phyloP scores from a whole-genome alignment of 768 basidiomycete species.

The Auriscalpium orientale region DNA sequence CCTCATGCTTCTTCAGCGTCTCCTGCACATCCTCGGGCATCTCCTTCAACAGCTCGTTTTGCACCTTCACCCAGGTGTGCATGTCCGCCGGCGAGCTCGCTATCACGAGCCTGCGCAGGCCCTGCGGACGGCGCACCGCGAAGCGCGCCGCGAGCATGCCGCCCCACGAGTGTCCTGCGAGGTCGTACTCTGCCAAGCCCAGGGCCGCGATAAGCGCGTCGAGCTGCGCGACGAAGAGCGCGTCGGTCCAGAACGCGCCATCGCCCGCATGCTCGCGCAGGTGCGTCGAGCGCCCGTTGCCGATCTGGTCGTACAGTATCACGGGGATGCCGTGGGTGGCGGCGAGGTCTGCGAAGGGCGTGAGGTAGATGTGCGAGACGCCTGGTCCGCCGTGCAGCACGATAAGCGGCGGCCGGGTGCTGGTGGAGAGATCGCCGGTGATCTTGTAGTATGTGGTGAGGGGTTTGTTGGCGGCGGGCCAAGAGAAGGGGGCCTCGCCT shows the following conservation, averaged over 20 bases:
- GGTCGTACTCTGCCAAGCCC: conserved; percentile 21
- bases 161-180: conserved; percentile 23
- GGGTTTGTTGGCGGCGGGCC: conserved; percentile 22
- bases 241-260: conserved; percentile 38
- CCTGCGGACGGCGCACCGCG: conserved; percentile 20
- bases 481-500: conserved; percentile 23
- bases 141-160: conserved; percentile 36
- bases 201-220: conserved; percentile 31
- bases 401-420: conserved; percentile 35
- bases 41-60: conserved; percentile 17
- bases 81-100: conserved; percentile 21
- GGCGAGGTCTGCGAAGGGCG: conserved; percentile 32
- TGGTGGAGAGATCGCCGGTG: conserved; percentile 32
- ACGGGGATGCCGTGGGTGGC: conserved; percentile 33
- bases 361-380: conserved; percentile 33
- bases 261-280: conserved; percentile 38
- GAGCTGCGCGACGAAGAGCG: conserved; percentile 46
- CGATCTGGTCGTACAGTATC: conserved; percentile 47
- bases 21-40: conserved; percentile 28
- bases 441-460: conserved; percentile 44
- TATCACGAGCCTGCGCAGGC: conserved; percentile 25
- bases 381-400: conserved; percentile 52
- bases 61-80: conserved; percentile 18
- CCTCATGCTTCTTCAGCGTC: conserved; percentile 23
- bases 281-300: conserved; percentile 45